These are phyloP conservation scores for Leishmania tropica DNA, from an alignment of 208 protist species.

Conservation along the genomic window DNA sequence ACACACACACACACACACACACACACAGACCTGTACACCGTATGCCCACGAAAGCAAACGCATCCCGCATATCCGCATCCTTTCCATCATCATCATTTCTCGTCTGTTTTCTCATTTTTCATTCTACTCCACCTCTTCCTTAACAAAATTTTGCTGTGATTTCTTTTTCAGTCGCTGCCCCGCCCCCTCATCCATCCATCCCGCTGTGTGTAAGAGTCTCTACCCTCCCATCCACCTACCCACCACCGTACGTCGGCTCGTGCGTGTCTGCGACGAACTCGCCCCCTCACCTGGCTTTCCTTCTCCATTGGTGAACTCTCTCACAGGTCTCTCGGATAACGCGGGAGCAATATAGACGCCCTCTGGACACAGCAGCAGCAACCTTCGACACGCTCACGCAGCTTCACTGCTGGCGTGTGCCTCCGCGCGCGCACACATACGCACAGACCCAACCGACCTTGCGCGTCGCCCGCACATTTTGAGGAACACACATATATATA, in stretches of 20 bases:
- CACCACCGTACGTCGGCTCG: background rate
- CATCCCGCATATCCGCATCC: background rate
- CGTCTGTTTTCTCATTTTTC: background rate
- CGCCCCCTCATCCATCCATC: background rate
- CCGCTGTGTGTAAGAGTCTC: background rate
- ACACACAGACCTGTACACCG: too few relatives aligned
- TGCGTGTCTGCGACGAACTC: background rate
- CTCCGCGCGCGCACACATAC: background rate
- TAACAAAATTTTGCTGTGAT: too few relatives aligned
- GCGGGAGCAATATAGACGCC: background rate
- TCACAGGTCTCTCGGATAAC: background rate
- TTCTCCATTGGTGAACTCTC: background rate
- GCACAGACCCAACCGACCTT: background rate
- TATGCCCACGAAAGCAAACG: background rate
- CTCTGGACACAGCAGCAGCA: background rate
- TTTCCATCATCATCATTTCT: background rate
- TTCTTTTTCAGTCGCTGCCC: background rate
- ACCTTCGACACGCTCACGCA: background rate
- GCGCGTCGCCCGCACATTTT: background rate
- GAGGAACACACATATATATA: background rate
- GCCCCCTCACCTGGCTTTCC: background rate
- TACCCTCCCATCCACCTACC: background rate
- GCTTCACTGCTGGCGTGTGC: background rate
- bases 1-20: too few relatives aligned
- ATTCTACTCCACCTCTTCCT: too few relatives aligned